Conservation (phyloP, 164 flowering plant species). For the Nymphaea colorata region DNA sequence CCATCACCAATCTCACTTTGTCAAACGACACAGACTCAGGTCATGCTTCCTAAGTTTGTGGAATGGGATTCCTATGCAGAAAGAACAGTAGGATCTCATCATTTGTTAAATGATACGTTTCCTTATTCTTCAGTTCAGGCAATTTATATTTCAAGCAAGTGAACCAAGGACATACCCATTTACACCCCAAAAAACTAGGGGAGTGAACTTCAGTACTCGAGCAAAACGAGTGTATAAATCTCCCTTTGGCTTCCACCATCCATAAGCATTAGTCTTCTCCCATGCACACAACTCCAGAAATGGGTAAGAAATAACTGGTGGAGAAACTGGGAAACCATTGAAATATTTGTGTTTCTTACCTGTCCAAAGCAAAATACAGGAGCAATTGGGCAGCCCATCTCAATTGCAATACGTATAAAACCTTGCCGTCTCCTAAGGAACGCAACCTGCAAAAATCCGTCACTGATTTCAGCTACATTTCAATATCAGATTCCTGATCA, state of each 20-base stretch:
- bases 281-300: background rate
- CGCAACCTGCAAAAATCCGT: constrained; percentile 34
- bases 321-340: background rate
- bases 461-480: background rate
- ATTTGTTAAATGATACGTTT: too few relatives aligned
- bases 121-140: background rate
- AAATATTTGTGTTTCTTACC: constrained; percentile 21
- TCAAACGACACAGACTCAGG: too few relatives aligned
- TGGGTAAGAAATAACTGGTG: background rate
- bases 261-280: constrained; percentile 54
- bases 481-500: background rate
- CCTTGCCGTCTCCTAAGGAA: constrained; percentile 75
- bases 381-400: constrained; percentile 65
- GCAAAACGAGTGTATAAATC: constrained; percentile 34
- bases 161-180: constrained; percentile 41
- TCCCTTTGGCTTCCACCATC: constrained; percentile 88
- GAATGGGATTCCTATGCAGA: too few relatives aligned
- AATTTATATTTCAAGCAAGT: background rate
- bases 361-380: constrained; percentile 94
- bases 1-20: too few relatives aligned
- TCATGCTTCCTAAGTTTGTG: too few relatives aligned
- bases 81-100: background rate
- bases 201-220: constrained; percentile 68
- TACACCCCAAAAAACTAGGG: constrained; percentile 79
- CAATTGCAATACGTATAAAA: constrained; percentile 81